phyloP scores from a whole-genome alignment of 768 basidiomycete species.

The Basidioascus undulatus region DNA sequence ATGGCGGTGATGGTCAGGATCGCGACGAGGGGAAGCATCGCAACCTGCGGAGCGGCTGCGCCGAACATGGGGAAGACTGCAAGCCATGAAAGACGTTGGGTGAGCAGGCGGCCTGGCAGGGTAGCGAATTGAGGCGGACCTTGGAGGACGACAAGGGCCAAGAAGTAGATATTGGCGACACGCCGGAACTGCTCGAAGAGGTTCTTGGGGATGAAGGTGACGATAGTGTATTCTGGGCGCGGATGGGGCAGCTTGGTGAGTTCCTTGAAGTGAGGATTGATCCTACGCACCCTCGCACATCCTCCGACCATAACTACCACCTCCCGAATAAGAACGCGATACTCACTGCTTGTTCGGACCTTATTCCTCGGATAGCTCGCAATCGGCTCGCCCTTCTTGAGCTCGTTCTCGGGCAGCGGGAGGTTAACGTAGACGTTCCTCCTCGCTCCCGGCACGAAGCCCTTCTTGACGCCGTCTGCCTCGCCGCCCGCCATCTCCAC shows the following conservation, averaged over 20 bases:
- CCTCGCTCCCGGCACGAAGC: conserved; percentile 27
- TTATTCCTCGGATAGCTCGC: conserved; percentile 61
- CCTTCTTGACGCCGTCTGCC: conserved; percentile 12
- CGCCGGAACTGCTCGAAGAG: conserved; percentile 83
- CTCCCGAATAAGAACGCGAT: too few species aligned
- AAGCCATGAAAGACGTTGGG: neutral
- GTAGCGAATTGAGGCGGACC: conserved; percentile 22
- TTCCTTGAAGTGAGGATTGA: too few species aligned
- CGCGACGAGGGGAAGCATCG: conserved; percentile 64
- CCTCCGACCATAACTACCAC: too few species aligned
- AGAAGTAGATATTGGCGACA: conserved; percentile 80
- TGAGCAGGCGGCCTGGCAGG: conserved; percentile 5
- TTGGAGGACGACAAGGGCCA: conserved; percentile 49
- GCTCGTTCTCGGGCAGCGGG: conserved; percentile 36
- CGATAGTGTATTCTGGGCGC: conserved; percentile 52
- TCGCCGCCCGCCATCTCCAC: conserved; percentile 22
- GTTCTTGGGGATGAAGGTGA: conserved; percentile 85
- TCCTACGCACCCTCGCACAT: too few species aligned
- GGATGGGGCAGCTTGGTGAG: too few species aligned
- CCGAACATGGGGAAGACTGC: conserved; percentile 78
- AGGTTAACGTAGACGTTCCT: conserved; percentile 64
- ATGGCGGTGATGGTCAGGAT: conserved; percentile 71
- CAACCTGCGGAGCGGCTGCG: conserved; percentile 52
- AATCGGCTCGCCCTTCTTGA: conserved; percentile 52
- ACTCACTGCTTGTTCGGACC: conserved; percentile 76